Conservation (phyloP, 106 monocot species). For the Apostasia shenzhenica region DNA sequence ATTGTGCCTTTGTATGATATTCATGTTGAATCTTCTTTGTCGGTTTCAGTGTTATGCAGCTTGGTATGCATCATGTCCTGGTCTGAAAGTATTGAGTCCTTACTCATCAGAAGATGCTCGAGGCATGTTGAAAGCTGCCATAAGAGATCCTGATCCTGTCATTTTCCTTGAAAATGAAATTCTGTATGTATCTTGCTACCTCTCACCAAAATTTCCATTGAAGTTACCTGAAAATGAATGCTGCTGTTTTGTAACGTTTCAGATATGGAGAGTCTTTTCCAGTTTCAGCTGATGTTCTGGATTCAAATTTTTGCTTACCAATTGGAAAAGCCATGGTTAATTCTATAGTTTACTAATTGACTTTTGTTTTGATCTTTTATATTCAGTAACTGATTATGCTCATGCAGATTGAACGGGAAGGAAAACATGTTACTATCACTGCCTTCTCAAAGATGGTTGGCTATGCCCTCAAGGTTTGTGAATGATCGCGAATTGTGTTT, state of each 20-base stretch:
- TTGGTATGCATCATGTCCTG: conserved; percentile 89
- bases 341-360: background rate
- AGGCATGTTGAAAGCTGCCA: conserved; percentile 92
- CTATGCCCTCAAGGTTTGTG: conserved; percentile 73
- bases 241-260: conserved; percentile 2
- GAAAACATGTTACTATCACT: conserved; percentile 84
- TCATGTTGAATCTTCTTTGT: background rate
- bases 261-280: conserved; percentile 97
- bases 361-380: conserved; percentile 1
- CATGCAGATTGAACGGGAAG: conserved; percentile 80
- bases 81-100: conserved; percentile 76
- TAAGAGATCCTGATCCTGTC: conserved; percentile 94
- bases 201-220: background rate
- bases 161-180: conserved; percentile 94
- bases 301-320: conserved; percentile 93
- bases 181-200: conserved; percentile 40
- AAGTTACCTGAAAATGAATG: background rate
- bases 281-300: conserved; percentile 88
- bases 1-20: background rate
- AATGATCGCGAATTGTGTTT: background rate
- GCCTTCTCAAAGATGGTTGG: conserved; percentile 98
- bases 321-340: conserved; percentile 96
- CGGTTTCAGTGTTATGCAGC: conserved; percentile 82
- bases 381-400: background rate
- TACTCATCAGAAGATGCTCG: conserved; percentile 95